A percentile compares a stretch with the other conserved stretches of the same genome.
phyloP scores from a whole-genome alignment of 1,139 yeast genomes.

The Blastobotrys serpentis region DNA sequence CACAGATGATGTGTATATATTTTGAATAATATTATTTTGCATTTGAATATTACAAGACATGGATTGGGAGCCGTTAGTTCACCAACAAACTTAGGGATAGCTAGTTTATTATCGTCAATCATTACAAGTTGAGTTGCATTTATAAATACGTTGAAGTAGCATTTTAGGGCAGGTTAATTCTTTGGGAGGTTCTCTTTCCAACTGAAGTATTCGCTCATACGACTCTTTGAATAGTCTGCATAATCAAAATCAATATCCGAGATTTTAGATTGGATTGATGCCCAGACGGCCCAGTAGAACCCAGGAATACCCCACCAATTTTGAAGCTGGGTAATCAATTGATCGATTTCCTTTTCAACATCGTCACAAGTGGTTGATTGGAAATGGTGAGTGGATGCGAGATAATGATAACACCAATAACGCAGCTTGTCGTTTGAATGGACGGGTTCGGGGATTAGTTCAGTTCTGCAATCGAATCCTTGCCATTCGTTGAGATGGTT shows the following conservation, averaged over 20 bases:
- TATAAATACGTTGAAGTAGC: conserved; percentile 9
- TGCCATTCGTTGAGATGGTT: conserved; percentile 88
- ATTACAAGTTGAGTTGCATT: conserved; percentile 9
- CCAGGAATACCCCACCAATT: conserved; percentile 78
- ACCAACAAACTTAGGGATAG: not conserved
- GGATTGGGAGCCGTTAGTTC: too few relatives aligned
- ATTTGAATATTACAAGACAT: not conserved
- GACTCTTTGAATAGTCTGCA: conserved; percentile 54
- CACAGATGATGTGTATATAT: conserved; percentile 6
- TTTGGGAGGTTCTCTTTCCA: conserved; percentile 50
- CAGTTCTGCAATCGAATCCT: conserved; percentile 69
- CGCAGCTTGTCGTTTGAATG: conserved; percentile 47
- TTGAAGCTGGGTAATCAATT: conserved; percentile 54
- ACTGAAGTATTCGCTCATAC: conserved; percentile 67
- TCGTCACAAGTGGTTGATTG: conserved; percentile 14
- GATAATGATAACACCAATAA: conserved; percentile 46
- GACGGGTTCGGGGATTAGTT: conserved; percentile 57
- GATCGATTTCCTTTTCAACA: conserved; percentile 35
- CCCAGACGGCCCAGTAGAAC: conserved; percentile 85
- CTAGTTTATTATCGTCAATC: conserved; percentile 6
- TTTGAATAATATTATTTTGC: conserved; percentile 1
- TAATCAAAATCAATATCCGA: conserved; percentile 76
- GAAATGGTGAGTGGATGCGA: conserved; percentile 29
- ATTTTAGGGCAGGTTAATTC: conserved; percentile 10
- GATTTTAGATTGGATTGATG: conserved; percentile 69